Evolutionary conservation across 257 asterid genomes (phyloP).

Genomic region (Solanum ossicruentum): DNA sequence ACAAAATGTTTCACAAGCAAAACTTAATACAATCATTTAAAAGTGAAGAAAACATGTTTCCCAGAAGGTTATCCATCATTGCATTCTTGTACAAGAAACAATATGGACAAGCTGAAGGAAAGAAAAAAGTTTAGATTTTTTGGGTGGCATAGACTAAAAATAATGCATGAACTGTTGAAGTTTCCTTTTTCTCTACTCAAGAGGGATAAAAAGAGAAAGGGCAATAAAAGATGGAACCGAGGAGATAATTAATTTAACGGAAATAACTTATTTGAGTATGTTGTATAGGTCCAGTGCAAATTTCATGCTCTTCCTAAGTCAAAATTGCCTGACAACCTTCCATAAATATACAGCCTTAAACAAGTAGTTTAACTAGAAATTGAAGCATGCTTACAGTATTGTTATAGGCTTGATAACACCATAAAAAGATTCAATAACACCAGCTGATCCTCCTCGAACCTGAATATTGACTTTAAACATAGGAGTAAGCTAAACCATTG

Average conservation of each 20-base stretch:
- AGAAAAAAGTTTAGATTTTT: not conserved
- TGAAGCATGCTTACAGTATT: constrained; percentile 36
- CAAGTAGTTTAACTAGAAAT: not conserved
- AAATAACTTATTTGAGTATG: not conserved
- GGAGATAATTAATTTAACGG: not conserved
- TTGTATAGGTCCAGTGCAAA: not conserved
- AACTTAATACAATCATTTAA: not conserved
- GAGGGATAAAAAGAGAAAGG: not conserved
- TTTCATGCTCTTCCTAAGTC: not conserved
- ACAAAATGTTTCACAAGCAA: not conserved
- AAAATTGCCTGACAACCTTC: not conserved
- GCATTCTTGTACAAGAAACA: not conserved
- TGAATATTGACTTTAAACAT: constrained; percentile 4
- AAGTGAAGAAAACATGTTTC: not conserved
- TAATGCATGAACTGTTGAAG: not conserved
- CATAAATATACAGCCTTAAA: not conserved
- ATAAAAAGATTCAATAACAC: constrained; percentile 70
- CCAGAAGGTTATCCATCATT: not conserved
- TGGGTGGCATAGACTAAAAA: not conserved
- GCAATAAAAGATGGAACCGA: not conserved
- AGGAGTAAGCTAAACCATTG: not conserved
- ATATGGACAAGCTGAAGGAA: not conserved
- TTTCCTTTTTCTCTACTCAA: not conserved
- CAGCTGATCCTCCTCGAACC: constrained; percentile 94
- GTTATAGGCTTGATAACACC: constrained; percentile 72